Evolutionary conservation across 2,329 filamentous ascomycete species (phyloP), one percentile per base, ranked within the genome.

Genomic region (Xylaria sp.): DNA sequence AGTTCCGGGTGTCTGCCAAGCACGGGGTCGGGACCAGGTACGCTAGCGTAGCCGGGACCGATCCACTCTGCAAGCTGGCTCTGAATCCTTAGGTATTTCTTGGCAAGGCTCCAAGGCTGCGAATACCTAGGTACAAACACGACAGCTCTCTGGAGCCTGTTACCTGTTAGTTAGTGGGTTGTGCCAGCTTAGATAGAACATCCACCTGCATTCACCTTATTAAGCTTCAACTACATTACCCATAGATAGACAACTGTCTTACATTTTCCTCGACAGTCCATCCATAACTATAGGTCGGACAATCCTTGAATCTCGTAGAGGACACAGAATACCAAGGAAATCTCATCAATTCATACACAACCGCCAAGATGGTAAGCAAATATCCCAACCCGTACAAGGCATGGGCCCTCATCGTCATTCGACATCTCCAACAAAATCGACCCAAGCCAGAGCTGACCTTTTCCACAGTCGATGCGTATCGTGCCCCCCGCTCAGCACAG

Each of bases 401-500:
- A 31, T 17, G 28, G 3, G 53, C 17, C 31, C 59, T 33, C 56
- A 63, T 31, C 67, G 48, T 59, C 60, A 48, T 53, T 28, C 63
- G 33, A 40, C 54, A 10, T 42, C 23, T 23, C 23, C 23, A 23
- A 23, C 23, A 23, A 1, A 23, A 40, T 68, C 51, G 69, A 65
- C 63, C 63, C 64, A 64, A 67, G 66, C 71, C 69, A 69, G 53
- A 48, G 38, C 65, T 64, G 63, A 59, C 66, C 59, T 69, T 36
- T 68, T 56, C 44, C 57, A 5, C 59, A 97, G 93, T 92, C 93
- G 78, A 92, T 98, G 87, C 93, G 94, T 83, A 92, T 99, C 83
- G 89, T 93, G 74, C 96, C 96, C 79, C 80, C 89, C 69, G 81
- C 89, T 76, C 79, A 84, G 74, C 88, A 95, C 85, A 82, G 89